A percentile compares a stretch with the other conserved stretches of the same genome.
These are phyloP conservation scores for Paraphoma sp. DNA, from an alignment of 2,329 filamentous ascomycete genomes.

Conservation along the genomic window DNA sequence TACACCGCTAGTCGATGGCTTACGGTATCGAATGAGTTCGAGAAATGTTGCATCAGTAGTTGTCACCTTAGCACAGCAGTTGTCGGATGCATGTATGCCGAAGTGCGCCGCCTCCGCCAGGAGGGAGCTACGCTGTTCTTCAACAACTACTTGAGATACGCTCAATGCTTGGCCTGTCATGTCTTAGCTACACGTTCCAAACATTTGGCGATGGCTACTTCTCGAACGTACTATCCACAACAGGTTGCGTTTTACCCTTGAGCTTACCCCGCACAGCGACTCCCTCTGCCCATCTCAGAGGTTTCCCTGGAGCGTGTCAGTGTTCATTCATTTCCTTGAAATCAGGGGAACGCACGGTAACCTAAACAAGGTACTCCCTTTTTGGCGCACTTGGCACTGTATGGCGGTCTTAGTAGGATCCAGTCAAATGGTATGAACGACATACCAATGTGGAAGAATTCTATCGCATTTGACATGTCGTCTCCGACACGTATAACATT, in stretches of 20 bases:
- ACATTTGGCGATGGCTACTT: not conserved
- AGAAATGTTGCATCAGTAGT: constrained; percentile 6
- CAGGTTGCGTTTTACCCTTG: constrained; percentile 31
- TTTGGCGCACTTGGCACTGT: constrained; percentile 42
- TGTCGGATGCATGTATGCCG: constrained; percentile 12
- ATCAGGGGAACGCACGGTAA: constrained; percentile 33
- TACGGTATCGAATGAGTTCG: constrained; percentile 28
- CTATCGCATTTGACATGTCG: constrained; percentile 49
- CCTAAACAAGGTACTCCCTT: constrained; percentile 44
- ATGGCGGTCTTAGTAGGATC: constrained; percentile 1
- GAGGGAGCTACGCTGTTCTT: constrained; percentile 13
- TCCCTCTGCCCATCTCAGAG: constrained; percentile 44
- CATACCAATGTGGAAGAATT: constrained; percentile 39
- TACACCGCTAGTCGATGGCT: constrained; percentile 3
- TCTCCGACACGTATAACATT: constrained; percentile 44
- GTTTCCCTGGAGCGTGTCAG: constrained; percentile 2
- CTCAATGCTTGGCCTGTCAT: constrained; percentile 19
- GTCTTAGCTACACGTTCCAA: not conserved
- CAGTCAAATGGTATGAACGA: not conserved
- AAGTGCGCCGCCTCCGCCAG: constrained; percentile 20
- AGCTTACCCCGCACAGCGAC: constrained; percentile 36
- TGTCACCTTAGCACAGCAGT: constrained; percentile 6
- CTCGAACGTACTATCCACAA: constrained; percentile 23
- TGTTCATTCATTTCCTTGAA: not conserved
- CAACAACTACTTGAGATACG: constrained; percentile 16